phyloP scores from a whole-genome alignment of 352 stramenopile species.

The Pilasporangium apinafurcum region DNA sequence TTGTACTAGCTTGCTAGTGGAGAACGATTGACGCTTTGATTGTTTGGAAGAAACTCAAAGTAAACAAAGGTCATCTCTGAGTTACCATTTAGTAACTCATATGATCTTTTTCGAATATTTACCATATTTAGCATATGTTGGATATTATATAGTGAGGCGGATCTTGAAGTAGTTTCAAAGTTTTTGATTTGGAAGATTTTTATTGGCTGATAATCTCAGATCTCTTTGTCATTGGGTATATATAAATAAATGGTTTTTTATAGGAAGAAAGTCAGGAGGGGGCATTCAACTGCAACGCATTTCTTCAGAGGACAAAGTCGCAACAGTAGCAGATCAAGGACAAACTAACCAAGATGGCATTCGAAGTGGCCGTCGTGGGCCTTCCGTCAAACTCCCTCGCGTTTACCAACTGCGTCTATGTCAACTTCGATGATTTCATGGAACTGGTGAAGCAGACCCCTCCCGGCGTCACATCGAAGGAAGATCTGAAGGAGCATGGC shows the following conservation, averaged over 20 bases:
- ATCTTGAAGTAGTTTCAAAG: too few relatives aligned
- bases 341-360: conserved; percentile 23
- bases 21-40: too few relatives aligned
- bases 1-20: not conserved
- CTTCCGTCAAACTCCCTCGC: conserved; percentile 73
- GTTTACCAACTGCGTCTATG: conserved; percentile 82
- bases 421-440: conserved; percentile 72
- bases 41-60: too few relatives aligned
- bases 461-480: conserved; percentile 51
- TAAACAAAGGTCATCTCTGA: too few relatives aligned
- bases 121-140: too few relatives aligned
- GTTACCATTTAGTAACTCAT: too few relatives aligned
- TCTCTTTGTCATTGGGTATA: conserved; percentile 1
- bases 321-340: not conserved
- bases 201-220: conserved; percentile 1
- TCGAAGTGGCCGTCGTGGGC: conserved; percentile 53
- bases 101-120: too few relatives aligned
- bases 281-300: conserved; percentile 1
- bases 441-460: conserved; percentile 57
- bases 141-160: too few relatives aligned
- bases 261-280: conserved; percentile 1
- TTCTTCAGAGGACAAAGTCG: not conserved
- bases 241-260: conserved; percentile 2
- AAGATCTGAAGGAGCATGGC: conserved; percentile 61
- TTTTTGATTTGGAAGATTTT: not conserved